These are phyloP conservation scores for Mortierella hygrophila DNA, from an alignment of 192 early-diverging fungal genomes.

Conservation along the genomic window DNA sequence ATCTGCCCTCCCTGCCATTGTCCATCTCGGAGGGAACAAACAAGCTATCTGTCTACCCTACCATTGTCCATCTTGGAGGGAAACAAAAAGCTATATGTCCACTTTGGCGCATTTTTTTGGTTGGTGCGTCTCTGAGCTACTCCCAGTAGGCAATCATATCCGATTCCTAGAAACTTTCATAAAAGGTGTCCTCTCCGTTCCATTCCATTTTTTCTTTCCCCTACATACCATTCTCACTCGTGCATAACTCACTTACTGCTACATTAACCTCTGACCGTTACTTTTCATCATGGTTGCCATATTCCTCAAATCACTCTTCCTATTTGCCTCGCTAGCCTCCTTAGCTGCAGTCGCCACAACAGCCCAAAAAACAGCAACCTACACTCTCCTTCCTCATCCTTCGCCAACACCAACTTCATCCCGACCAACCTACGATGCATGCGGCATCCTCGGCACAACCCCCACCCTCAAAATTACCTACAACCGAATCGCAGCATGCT, in stretches of 20 bases:
- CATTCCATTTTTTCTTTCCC: not conserved
- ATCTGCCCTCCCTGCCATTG: too few species aligned
- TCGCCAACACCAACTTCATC: not conserved
- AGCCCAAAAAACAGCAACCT: not conserved
- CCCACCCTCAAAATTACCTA: not conserved
- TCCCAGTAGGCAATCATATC: too few species aligned
- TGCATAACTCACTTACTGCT: not conserved
- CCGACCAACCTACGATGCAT: not conserved
- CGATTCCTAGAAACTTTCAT: too few species aligned
- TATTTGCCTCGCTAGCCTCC: slow-evolving; percentile 2
- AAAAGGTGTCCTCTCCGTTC: too few species aligned
- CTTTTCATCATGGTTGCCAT: not conserved
- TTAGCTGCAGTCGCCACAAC: not conserved
- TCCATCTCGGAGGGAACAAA: too few species aligned
- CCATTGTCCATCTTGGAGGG: too few species aligned
- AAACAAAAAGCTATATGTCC: too few species aligned
- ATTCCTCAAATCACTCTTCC: not conserved
- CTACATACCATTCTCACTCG: too few species aligned
- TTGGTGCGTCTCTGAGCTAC: too few species aligned
- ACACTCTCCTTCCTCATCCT: not conserved
- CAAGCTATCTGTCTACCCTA: too few species aligned
- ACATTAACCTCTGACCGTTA: not conserved
- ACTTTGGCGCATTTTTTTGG: too few species aligned
- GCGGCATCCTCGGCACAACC: not conserved
- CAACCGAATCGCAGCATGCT: slow-evolving; percentile 11